Evolutionary conservation across 305 asterid species (phyloP), one percentile per base, ranked within the genome.

Genomic region (Rubia balearica): DNA sequence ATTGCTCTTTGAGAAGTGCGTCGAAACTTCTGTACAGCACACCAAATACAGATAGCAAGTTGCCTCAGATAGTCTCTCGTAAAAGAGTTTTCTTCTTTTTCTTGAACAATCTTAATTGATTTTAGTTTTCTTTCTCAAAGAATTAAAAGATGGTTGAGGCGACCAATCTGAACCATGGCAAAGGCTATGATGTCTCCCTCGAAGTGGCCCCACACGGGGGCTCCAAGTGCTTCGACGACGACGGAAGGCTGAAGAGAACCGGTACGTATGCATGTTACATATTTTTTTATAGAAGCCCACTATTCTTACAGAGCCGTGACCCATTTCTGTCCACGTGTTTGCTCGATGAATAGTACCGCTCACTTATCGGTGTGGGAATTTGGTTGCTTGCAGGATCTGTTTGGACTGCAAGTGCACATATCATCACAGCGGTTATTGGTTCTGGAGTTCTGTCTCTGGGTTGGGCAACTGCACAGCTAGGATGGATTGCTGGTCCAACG

Each of bases 331-430:
- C 27, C 27, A 24, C 41, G n/a, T 5, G 4, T 10, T 33, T 14
- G 21, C 13, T 11, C 30, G 61, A 27, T 30, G 33, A 30, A 30
- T 30, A 46, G n/a, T n/a, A n/a, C n/a, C n/a, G 27, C 1, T 24
- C 27, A 24, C 27, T 24, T 24, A 24, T 24, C 36, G 17, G 38
- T 43, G 75, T 46, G 43, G 0, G 1, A 13, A 33, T 36, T 27
- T 8, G 14, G 33, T 56, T 16, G 13, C 2, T 64, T 22, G 64
- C 67, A 93, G 98, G 97, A 12, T 83, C 65, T 51, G 83, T 89
- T 0, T 93, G 98, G 98, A 93, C 98, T 5, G 89, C 96, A 36
- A 92, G 98, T 80, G 96, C 98, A 7, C 98, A 92, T 63, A 92
- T 92, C 27, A 90, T 92, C 16, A 93, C 98, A 46, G 97, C 98